phyloP scores from a whole-genome alignment of 805 yeast genomes.

The Wickerhamomyces alni region DNA sequence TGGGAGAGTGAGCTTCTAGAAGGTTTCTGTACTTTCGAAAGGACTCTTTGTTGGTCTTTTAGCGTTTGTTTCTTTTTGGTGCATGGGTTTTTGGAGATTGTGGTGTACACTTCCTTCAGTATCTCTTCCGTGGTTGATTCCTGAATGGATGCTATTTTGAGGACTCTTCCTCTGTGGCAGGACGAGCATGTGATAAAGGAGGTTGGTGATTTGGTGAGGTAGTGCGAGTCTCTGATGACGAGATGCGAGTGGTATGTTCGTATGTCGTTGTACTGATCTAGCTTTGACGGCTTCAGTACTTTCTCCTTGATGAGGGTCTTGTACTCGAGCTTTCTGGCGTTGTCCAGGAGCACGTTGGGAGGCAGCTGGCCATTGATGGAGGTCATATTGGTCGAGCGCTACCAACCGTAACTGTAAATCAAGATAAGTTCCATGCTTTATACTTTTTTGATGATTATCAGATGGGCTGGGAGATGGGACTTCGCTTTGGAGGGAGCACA shows the following conservation, averaged over 20 bases:
- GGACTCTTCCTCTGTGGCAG: slow-evolving; percentile 23
- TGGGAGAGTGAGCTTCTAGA: too few species aligned
- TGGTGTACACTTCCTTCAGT: slow-evolving; percentile 18
- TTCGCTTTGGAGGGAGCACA: too few species aligned
- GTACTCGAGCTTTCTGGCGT: slow-evolving; percentile 16
- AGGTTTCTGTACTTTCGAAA: too few species aligned
- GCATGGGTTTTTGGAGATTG: slow-evolving; percentile 20
- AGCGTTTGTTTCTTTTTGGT: slow-evolving; percentile 19
- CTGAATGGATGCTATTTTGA: slow-evolving; percentile 17
- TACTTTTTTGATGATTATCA: too few species aligned
- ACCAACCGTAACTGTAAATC: slow-evolving; percentile 1
- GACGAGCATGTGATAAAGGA: slow-evolving; percentile 23
- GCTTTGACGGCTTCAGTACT: slow-evolving; percentile 21
- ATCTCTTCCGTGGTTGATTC: slow-evolving; percentile 16
- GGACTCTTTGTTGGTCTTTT: slow-evolving; percentile 4
- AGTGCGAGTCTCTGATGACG: slow-evolving; percentile 24
- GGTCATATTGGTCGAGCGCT: background rate
- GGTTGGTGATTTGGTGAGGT: slow-evolving; percentile 20
- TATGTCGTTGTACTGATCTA: slow-evolving; percentile 8
- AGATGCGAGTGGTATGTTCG: slow-evolving; percentile 22
- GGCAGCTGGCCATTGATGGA: background rate
- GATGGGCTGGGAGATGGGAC: background rate
- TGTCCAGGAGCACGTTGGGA: slow-evolving; percentile 10
- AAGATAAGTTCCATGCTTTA: background rate
- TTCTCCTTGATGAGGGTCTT: slow-evolving; percentile 22